phyloP scores from a whole-genome alignment of 441 rosid species.

The Biscutella laevigata region DNA sequence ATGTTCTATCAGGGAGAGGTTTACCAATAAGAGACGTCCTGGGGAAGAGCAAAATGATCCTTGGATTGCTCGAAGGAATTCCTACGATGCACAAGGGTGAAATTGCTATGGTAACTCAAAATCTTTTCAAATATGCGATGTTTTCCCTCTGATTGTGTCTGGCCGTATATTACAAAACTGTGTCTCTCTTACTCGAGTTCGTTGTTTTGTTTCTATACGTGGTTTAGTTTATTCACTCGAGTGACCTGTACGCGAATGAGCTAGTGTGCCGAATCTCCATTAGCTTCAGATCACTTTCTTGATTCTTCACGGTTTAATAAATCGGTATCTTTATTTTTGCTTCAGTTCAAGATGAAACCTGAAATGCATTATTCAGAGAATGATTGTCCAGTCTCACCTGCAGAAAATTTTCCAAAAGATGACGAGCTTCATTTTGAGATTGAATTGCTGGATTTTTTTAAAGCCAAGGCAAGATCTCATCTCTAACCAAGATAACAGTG shows the following conservation, averaged over 20 bases:
- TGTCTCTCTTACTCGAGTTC: not conserved
- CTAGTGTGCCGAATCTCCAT: not conserved
- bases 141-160: not conserved
- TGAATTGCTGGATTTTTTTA: slow-evolving; percentile 71
- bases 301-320: not conserved
- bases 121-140: not conserved
- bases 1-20: slow-evolving; percentile 59
- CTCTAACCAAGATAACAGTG: not conserved
- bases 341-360: slow-evolving; percentile 92
- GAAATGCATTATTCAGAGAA: slow-evolving; percentile 86
- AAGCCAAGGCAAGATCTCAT: slow-evolving; percentile 59
- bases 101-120: slow-evolving; percentile 69
- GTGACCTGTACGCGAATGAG: not conserved
- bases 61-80: slow-evolving; percentile 88
- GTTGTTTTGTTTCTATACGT: not conserved
- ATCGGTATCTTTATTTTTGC: slow-evolving; percentile 15
- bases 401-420: slow-evolving; percentile 67
- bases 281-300: not conserved
- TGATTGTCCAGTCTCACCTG: slow-evolving; percentile 70
- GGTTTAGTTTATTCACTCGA: not conserved
- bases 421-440: slow-evolving; percentile 95
- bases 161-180: not conserved
- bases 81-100: slow-evolving; percentile 91
- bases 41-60: slow-evolving; percentile 85
- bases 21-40: slow-evolving; percentile 58